Percentiles rank a stretch among this genome's conserved stretches.
These are phyloP conservation scores for Leonotis leonurus DNA, from an alignment of 257 asterid species.

Conservation along the genomic window DNA sequence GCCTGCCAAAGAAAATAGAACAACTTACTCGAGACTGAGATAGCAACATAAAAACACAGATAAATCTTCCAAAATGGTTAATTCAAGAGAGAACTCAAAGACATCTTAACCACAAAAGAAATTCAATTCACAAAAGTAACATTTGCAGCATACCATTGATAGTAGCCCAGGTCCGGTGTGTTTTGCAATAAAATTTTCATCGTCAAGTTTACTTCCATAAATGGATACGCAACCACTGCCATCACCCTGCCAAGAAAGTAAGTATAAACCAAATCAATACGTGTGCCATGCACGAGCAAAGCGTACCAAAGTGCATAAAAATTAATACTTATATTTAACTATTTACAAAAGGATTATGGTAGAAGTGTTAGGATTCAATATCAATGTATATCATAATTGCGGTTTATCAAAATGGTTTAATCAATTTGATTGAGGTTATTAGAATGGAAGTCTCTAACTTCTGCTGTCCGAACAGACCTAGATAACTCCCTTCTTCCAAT, in stretches of 20 bases:
- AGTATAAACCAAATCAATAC: slow-evolving; percentile 3
- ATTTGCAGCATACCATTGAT: slow-evolving; percentile 65
- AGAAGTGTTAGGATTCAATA: neutral
- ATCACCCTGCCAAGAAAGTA: slow-evolving; percentile 70
- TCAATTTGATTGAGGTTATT: neutral
- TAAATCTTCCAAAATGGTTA: neutral
- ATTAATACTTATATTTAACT: neutral
- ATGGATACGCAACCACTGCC: slow-evolving; percentile 90
- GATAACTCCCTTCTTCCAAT: no score
- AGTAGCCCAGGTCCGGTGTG: slow-evolving; percentile 97
- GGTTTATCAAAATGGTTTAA: neutral
- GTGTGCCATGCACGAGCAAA: neutral
- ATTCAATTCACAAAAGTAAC: neutral
- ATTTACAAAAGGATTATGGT: neutral
- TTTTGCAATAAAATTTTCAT: slow-evolving; percentile 88
- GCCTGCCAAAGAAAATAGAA: slow-evolving; percentile 54
- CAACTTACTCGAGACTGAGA: neutral
- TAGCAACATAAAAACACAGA: neutral
- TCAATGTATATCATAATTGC: neutral
- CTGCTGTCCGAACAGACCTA: neutral
- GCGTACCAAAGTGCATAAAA: neutral
- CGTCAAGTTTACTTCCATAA: slow-evolving; percentile 91
- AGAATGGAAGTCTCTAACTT: neutral
- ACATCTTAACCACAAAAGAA: neutral
- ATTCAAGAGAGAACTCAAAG: neutral